phyloP scores from a whole-genome alignment of 2,329 filamentous ascomycete species.

The Cyclaneusma minus region DNA sequence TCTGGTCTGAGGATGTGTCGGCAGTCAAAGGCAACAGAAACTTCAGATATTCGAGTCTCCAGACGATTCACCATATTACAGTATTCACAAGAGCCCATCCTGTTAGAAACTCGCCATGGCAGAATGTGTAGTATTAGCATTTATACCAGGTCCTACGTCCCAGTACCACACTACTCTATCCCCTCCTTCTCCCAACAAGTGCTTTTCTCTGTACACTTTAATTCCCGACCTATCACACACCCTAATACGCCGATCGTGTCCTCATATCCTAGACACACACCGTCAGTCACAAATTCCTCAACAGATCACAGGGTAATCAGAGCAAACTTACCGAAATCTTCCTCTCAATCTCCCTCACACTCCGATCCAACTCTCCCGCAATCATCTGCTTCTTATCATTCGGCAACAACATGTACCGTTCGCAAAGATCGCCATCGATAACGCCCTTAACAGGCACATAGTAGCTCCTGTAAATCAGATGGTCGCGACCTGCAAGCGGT shows the following conservation, averaged over 20 bases:
- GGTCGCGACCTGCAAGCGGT: constrained; percentile 80
- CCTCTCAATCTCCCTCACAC: constrained; percentile 83
- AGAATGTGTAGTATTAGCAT: no score
- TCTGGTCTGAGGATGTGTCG: no score
- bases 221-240: no score
- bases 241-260: constrained; percentile 36
- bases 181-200: no score
- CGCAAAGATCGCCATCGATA: constrained; percentile 92
- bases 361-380: constrained; percentile 80
- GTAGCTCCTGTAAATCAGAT: constrained; percentile 89
- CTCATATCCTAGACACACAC: constrained; percentile 31
- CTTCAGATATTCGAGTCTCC: no score
- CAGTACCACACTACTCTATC: no score
- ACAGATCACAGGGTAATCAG: not conserved
- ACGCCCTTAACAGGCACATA: constrained; percentile 93
- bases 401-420: constrained; percentile 70
- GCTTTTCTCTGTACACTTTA: no score
- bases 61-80: no score
- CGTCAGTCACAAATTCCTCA: constrained; percentile 8
- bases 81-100: no score
- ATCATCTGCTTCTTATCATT: constrained; percentile 92
- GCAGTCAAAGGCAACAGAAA: no score
- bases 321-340: constrained; percentile 57
- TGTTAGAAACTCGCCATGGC: no score
- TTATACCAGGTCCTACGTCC: no score